Base-by-base conservation (phyloP, 2,329 filamentous ascomycete genomes). In the Pyrenochaeta sp. region DNA sequence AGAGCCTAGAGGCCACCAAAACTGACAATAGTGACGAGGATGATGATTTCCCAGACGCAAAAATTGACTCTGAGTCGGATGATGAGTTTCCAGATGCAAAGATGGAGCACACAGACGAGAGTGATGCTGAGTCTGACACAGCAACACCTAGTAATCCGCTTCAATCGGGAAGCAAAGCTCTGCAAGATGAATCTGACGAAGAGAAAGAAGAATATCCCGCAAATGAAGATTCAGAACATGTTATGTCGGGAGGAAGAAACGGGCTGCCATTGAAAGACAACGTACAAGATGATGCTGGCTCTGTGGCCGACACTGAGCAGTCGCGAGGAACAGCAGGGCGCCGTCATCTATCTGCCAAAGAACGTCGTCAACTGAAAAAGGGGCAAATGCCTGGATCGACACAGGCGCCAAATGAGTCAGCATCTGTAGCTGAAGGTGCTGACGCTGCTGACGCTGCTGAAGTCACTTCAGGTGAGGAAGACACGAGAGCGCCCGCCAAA, bases 11-110 rank as follows among this genome's bases (percentile, higher is more conserved):
- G 9, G 47, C 50, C 12, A 41, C 45, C 14, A 64, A 66, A 14
- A 66, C 68, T 27, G 63, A 65, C n/a, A 67, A 67, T 15, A 70
- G 66, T 9, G 69, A 80, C 33, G 76, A 77, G 6, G 76, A 82
- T 21, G 78, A 81, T 9, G 75, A 75, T 20, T 82, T 80, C 35
- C 79, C 77, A 2, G 81, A 81, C 63, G 74, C 73, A 7, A 76
- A 73, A 49, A 64, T 74, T 32, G 66, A 60, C 1, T 72, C 70
- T 11, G 71, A 73, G 15, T 74, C 71, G 2, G 76, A 82, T 27
- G 78, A 82, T 7, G 76, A 76, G 32, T 82, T 81, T 41, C 79
- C 77, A 1, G 81, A 81, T 63, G 71, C 72, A 5, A 75, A 69
- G 45, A 59, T 75, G 44, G 66, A 69, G 12, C 67, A 69, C 7